These are phyloP conservation scores for Fusarium nurragi DNA, from an alignment of 2,329 filamentous ascomycete species.

Conservation along the genomic window DNA sequence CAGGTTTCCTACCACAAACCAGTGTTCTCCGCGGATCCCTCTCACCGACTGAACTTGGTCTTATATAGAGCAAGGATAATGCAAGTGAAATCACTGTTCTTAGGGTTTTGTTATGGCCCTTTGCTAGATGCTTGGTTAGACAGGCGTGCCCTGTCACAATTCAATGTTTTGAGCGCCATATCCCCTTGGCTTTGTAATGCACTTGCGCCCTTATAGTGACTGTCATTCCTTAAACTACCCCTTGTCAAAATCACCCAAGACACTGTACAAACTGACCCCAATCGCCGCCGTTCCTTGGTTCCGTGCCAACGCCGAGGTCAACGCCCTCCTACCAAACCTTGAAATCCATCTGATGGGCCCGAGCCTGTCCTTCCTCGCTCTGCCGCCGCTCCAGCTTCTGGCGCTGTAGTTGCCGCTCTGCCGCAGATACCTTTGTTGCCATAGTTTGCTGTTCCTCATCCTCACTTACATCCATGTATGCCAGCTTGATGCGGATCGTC, in stretches of 20 bases:
- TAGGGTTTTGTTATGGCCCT: constrained; percentile 9
- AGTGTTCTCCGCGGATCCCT: constrained; percentile 15
- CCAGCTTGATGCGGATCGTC: constrained; percentile 31
- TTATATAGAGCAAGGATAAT: constrained; percentile 9
- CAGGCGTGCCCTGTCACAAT: constrained; percentile 23
- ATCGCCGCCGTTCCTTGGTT: constrained; percentile 3
- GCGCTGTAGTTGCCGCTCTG: constrained; percentile 31
- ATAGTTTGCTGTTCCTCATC: constrained; percentile 35
- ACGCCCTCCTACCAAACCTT: constrained; percentile 36
- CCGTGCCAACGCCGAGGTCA: constrained; percentile 11
- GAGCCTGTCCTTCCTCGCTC: constrained; percentile 35
- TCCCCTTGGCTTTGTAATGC: neutral
- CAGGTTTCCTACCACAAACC: constrained; percentile 4
- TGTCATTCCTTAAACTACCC: constrained; percentile 8
- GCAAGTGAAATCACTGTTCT: too few relatives aligned
- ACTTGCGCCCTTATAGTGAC: neutral
- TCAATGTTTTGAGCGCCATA: constrained; percentile 7
- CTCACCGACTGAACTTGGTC: constrained; percentile 33
- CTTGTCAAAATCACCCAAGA: neutral
- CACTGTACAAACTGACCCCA: constrained; percentile 5
- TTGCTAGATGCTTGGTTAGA: constrained; percentile 2
- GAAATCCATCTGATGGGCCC: constrained; percentile 41
- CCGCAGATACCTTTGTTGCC: constrained; percentile 28
- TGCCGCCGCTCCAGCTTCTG: constrained; percentile 25
- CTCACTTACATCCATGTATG: constrained; percentile 32